phyloP scores from a whole-genome alignment of 2,329 filamentous ascomycete species.

The Dactylonectria estremocensis region DNA sequence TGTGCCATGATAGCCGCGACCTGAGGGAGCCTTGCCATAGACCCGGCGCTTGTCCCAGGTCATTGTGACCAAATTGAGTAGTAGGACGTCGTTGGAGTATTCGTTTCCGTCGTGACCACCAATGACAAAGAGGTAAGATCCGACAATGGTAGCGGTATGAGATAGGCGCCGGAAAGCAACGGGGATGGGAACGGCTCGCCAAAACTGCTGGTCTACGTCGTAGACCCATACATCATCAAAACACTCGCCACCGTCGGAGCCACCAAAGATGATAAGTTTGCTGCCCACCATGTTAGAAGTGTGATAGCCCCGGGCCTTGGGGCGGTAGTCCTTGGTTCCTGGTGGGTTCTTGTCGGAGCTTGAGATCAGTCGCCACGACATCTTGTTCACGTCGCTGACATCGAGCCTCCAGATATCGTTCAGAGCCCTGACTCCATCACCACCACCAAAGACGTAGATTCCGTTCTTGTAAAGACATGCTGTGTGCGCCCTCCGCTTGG shows the following conservation, averaged over 20 bases:
- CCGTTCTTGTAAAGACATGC: conserved; percentile 81
- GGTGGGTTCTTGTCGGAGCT: conserved; percentile 57
- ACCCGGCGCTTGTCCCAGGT: conserved; percentile 79
- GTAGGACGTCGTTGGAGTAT: conserved; percentile 78
- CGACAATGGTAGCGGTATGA: conserved; percentile 79
- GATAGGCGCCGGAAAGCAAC: conserved; percentile 75
- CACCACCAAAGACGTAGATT: conserved; percentile 80
- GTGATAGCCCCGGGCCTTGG: conserved; percentile 78
- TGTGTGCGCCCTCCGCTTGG: conserved; percentile 76
- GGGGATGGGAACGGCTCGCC: conserved; percentile 73
- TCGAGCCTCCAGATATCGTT: conserved; percentile 83
- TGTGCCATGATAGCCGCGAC: conserved; percentile 77
- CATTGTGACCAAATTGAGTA: conserved; percentile 81
- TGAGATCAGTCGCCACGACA: conserved; percentile 78
- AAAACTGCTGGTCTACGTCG: conserved; percentile 74
- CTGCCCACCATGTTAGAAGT: conserved; percentile 81
- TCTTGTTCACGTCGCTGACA: conserved; percentile 75
- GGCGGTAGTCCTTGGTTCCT: conserved; percentile 59
- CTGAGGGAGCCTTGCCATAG: conserved; percentile 74
- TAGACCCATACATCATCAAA: conserved; percentile 83
- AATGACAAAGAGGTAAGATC: conserved; percentile 79
- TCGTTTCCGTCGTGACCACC: conserved; percentile 80
- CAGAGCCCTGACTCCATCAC: conserved; percentile 78
- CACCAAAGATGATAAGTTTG: conserved; percentile 81
- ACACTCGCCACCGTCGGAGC: conserved; percentile 79